Percentiles rank a stretch among this genome's conserved stretches.
Evolutionary conservation across 768 basidiomycete species (phyloP).

Genomic region (Russula vinacea): DNA sequence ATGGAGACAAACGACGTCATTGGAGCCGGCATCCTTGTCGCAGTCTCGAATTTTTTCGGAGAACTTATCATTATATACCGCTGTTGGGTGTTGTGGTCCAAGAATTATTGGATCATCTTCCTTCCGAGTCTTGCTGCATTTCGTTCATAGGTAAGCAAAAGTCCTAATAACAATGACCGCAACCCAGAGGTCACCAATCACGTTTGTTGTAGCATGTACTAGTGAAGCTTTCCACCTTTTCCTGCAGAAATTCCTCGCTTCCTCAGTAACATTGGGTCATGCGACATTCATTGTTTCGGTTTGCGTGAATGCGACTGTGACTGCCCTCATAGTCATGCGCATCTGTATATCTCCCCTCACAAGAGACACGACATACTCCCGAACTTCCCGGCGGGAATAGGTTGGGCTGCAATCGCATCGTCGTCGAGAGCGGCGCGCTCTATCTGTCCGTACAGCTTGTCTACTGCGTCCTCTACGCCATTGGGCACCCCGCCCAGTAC

Average conservation of each 20-base stretch:
- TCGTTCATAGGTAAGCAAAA: constrained; percentile 37
- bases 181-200: neutral
- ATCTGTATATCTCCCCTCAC: constrained; percentile 35
- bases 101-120: constrained; percentile 37
- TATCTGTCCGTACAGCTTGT: constrained; percentile 42
- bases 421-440: constrained; percentile 42
- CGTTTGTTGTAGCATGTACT: neutral
- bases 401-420: constrained; percentile 35
- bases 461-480: constrained; percentile 41
- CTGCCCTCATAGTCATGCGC: constrained; percentile 41
- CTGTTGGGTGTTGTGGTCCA: constrained; percentile 43
- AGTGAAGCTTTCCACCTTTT: too few relatives aligned
- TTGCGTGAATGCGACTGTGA: constrained; percentile 43
- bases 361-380: constrained; percentile 21
- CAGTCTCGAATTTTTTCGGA: constrained; percentile 40
- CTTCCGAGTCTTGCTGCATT: constrained; percentile 39
- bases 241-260: too few relatives aligned
- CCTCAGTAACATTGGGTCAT: too few relatives aligned
- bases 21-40: too few relatives aligned
- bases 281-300: constrained; percentile 39
- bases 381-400: neutral
- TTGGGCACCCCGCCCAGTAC: constrained; percentile 36
- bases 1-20: neutral
- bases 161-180: constrained; percentile 19
- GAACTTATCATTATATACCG: constrained; percentile 42